Evolutionary conservation across 305 asterid species (phyloP).

Genomic region (Coffea humblotiana): DNA sequence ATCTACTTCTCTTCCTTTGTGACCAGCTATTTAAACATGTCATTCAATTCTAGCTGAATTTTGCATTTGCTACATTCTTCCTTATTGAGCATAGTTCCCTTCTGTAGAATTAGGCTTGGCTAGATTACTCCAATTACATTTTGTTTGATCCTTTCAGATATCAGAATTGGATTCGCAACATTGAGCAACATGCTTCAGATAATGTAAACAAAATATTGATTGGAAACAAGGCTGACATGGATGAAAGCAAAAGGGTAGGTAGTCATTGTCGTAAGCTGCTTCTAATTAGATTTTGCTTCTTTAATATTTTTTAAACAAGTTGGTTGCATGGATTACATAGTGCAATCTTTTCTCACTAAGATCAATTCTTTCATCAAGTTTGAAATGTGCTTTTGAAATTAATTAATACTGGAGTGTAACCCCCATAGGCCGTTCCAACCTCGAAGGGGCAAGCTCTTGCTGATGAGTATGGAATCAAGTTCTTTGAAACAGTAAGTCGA

Average conservation of each 20-base stretch:
- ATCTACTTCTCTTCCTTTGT: not conserved
- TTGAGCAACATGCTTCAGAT: constrained; percentile 71
- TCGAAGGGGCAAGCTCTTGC: constrained; percentile 86
- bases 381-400: constrained; percentile 7
- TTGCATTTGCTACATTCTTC: not conserved
- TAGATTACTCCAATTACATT: not conserved
- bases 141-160: constrained; percentile 43
- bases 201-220: constrained; percentile 69
- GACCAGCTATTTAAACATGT: not conserved
- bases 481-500: constrained; percentile 72
- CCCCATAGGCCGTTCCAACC: constrained; percentile 67
- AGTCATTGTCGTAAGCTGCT: not conserved
- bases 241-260: constrained; percentile 75
- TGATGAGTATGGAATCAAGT: constrained; percentile 86
- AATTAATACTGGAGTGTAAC: not conserved
- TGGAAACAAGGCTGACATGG: constrained; percentile 83
- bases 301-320: not conserved
- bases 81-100: not conserved
- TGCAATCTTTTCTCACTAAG: no score
- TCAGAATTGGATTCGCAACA: constrained; percentile 73
- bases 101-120: not conserved
- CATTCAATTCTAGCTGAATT: not conserved
- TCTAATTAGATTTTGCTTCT: not conserved
- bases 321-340: not conserved
- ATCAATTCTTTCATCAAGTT: not conserved